Percentiles rank a stretch among this genome's conserved stretches.
Evolutionary conservation across 208 protist species (phyloP).

Genomic region (Trichomonas tenax): DNA sequence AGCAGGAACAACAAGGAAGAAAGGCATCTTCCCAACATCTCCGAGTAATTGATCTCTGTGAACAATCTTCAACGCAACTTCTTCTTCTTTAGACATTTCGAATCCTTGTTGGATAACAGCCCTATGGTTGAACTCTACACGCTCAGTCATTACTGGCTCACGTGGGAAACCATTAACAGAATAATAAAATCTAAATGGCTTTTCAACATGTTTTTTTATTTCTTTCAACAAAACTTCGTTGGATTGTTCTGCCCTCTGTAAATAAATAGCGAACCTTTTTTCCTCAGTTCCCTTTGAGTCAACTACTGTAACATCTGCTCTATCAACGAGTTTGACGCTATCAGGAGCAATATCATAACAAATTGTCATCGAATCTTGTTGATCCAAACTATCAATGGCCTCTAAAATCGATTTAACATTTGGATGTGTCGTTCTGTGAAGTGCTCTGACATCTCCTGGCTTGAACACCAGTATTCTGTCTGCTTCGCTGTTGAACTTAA

Average conservation of each 20-base stretch:
- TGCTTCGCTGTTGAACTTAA: not conserved
- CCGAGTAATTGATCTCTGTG: not conserved
- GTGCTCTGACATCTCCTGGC: not conserved
- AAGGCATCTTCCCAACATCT: not conserved
- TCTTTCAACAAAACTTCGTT: not conserved
- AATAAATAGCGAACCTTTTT: not conserved
- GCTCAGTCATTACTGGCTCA: not conserved
- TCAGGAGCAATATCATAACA: not conserved
- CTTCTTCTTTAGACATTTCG: not conserved
- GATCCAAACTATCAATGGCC: not conserved
- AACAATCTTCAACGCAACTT: not conserved
- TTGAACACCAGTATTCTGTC: not conserved
- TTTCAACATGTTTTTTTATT: not conserved
- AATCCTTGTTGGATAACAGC: not conserved
- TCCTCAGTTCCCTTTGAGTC: not conserved
- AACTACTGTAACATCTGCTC: not conserved
- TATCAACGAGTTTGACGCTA: not conserved
- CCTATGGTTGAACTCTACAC: not conserved
- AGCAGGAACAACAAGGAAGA: not conserved
- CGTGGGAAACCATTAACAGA: not conserved
- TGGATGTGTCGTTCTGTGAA: too few relatives aligned
- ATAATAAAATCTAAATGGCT: not conserved
- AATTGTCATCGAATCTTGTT: not conserved
- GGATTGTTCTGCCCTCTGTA: not conserved
- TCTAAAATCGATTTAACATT: not conserved